Evolutionary conservation across 441 rosid genomes (phyloP), one percentile per base, ranked within the genome.

Genomic region (Populus tomentosa): DNA sequence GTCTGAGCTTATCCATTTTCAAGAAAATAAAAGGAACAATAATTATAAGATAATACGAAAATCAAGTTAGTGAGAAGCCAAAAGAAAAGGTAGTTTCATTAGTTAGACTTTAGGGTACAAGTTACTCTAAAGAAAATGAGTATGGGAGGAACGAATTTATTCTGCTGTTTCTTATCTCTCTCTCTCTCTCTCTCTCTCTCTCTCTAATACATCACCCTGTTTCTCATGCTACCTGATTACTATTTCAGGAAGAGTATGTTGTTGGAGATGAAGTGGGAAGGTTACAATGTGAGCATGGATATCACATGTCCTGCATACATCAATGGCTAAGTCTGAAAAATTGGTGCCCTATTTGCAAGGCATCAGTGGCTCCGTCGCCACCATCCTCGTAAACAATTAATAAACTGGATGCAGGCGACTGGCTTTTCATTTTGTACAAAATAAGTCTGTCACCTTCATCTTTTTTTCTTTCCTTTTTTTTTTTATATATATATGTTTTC

Each of bases 321-420:
- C 91, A 88, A 81, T 96, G 99, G 99, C 86, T 92, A 83, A 85
- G 88, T 85, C 83, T 90, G 77, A 96, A 94, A 89, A 96, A 89
- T 69, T 96, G 99, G 98, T 94, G 99, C 80, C 98, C 99, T 16
- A 83, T 94, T 80, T 96, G 98, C 88, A 96, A 88, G 85, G 85
- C 91, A 36, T 77, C 89, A 6, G 97, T 90, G 23, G 91, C 86
- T 38, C 65, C 87, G 62, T 80, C 46, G 11, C n/a, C 23, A 0
- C 11, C 75, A 6, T 42, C 67, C 23, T 38, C 80, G 4, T 77
- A 56, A 1, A 35, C 36, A 13, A 72, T 63, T 68, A 75, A 74
- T 73, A 65, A 80, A 80, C 66, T 70, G 63, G 77, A 56, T 32
- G 70, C 26, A 23, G 73, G 80, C 64, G 77, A 63, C 61, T 3